Evolutionary conservation across 176 grass and related monocot species (phyloP), one percentile per base, ranked within the genome.

Genomic region (Lolium multiflorum): DNA sequence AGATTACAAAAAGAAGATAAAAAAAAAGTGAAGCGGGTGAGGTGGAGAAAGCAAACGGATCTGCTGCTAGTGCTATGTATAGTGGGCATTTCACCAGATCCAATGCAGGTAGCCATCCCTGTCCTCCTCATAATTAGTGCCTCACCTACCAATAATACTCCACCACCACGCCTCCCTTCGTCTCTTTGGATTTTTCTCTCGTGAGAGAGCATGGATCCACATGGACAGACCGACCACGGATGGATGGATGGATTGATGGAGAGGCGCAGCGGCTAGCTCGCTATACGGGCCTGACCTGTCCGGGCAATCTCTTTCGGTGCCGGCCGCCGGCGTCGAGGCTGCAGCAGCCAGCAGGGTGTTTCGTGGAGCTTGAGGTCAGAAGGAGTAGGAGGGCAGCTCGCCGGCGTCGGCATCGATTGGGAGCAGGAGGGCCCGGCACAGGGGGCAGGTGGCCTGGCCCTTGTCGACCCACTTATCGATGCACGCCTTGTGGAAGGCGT

Each of bases 381-480:
- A 91, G 81, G 66, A 39, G 79, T 5, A 73, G 18, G 38, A 39
- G 13, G 48, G 28, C 24, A 76, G 79, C 15, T 0, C 28, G 31
- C 18, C 48, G 74, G 8, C 69, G 49, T 20, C 51, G 71, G 7
- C 21, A 24, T 4, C 21, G 66, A 4, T 7, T 41, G 89, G 88
- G 85, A 97, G 84, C 49, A 92, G 89, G 37, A 77, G 56, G 7
- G 87, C 87, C 56, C 94, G 90, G 82, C 94, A 97, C 55, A 97
- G 81, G 7, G 94, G 94, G 85, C 94, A 97, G 28, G 89, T 92
- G 25, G 82, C 43, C 76, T 90, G 92, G 6, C 94, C 94, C 92
- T 94, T 92, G 79, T 97, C 90, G 71, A 97, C 88, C 94, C 92
- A 97, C 89, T 94, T 94, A 77, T 97, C 94, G 81, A 97, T 94